phyloP scores from a whole-genome alignment of 345 rosid species.

The Brassica juncea region DNA sequence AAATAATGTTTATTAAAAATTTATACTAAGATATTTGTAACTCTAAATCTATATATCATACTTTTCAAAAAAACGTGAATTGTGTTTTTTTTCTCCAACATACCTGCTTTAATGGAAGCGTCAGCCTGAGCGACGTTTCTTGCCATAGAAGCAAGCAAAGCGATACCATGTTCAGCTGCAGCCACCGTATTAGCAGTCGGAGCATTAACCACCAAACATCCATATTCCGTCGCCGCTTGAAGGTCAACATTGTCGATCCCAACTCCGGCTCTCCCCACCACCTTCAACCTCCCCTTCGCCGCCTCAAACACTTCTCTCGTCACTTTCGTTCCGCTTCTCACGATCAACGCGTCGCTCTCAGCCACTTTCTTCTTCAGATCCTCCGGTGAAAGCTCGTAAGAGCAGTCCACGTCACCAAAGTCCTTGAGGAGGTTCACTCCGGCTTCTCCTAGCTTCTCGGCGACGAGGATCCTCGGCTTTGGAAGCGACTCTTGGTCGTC shows the following conservation, averaged over 20 bases:
- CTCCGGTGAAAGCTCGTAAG: constrained; percentile 57
- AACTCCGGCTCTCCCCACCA: neutral
- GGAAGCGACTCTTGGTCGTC: neutral
- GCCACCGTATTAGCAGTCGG: neutral
- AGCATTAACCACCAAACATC: neutral
- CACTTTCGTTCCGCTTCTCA: neutral
- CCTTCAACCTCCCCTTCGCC: neutral
- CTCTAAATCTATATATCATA: too few species aligned
- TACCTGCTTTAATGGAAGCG: constrained; percentile 90
- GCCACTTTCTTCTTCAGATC: neutral
- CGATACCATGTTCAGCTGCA: neutral
- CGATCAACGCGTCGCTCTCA: neutral
- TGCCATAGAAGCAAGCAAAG: neutral
- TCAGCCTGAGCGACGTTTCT: constrained; percentile 72
- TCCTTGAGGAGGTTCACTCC: constrained; percentile 58
- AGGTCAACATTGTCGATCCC: neutral
- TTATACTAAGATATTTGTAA: too few species aligned
- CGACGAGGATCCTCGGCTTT: constrained; percentile 58
- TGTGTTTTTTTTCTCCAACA: neutral
- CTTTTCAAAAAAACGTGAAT: too few species aligned
- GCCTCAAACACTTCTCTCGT: neutral
- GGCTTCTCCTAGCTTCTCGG: constrained; percentile 85
- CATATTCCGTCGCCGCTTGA: neutral
- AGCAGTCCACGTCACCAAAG: constrained; percentile 67
- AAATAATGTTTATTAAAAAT: too few species aligned